These are phyloP conservation scores for Adansonia rubrostipa DNA, from an alignment of 441 rosid species.

Conservation along the genomic window DNA sequence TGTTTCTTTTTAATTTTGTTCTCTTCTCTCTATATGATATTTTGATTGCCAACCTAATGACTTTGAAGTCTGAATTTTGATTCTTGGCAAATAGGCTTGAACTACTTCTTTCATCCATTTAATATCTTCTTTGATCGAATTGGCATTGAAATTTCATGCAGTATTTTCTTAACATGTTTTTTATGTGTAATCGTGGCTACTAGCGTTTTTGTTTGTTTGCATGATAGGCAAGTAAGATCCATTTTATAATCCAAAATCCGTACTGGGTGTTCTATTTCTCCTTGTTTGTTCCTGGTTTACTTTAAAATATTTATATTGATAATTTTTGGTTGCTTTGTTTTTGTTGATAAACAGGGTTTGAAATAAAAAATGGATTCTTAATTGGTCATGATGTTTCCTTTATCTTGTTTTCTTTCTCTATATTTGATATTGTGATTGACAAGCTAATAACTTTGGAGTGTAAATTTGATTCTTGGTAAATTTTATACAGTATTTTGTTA, in stretches of 20 bases:
- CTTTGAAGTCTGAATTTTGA: neutral
- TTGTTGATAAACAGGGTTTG: too few relatives aligned
- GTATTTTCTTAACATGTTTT: neutral
- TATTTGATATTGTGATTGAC: neutral
- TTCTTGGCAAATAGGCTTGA: neutral
- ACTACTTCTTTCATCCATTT: neutral
- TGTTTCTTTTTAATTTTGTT: neutral
- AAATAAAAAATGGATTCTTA: too few relatives aligned
- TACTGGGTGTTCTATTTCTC: conserved; percentile 20
- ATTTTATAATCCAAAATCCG: conserved; percentile 23
- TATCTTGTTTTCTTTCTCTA: too few relatives aligned
- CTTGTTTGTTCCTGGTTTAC: conserved; percentile 28
- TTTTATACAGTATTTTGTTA: neutral
- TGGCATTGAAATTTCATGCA: neutral
- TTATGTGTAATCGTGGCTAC: neutral
- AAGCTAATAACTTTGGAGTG: neutral
- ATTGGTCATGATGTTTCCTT: too few relatives aligned
- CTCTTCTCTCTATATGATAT: neutral
- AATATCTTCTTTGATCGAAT: neutral
- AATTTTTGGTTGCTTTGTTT: neutral
- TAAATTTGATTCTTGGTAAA: neutral
- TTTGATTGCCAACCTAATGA: neutral
- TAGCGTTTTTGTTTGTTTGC: conserved; percentile 23
- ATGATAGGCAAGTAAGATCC: conserved; percentile 24
- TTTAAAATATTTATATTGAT: too few relatives aligned